Base-by-base conservation (phyloP, 2,329 filamentous ascomycete species). In the Botrytis fragariae region DNA sequence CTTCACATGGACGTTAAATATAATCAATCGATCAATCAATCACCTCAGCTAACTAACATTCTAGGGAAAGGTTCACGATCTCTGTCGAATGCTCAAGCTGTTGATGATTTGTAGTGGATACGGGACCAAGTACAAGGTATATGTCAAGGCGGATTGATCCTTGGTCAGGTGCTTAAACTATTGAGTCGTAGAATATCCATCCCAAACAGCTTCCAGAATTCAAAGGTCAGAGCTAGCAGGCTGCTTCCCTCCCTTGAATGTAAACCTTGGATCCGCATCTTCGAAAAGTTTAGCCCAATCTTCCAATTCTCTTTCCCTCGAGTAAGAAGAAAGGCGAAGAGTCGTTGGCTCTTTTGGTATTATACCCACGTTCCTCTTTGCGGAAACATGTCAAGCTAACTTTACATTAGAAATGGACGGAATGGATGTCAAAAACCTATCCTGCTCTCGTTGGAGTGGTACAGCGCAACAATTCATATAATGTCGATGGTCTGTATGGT, bases 231-330 rank as follows among this genome's bases (percentile, higher is more conserved):
- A 18, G 1, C 59, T 45, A 18, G 4, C 45, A 10, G 60, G 37
- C 37, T 63, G 2, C 25, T 59, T 63, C 4, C 57, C 67, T 6
- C 67, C 65, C 20, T 18, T 25, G 22, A 72, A 75, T 39, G 20
- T 61, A 63, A 77, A 76, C n/a, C 76, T 76, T 18, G 62, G 45
- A 74, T 79, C 80, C 1, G 78, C 78, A 35, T 73, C 72, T 59
- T 61, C 74, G 37, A 83, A 77, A n/a, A 83, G 51, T 1, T 74
- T 74, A n/a, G 73, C 77, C 79, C 79, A 82, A 37, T 82, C 81
- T 0, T 77, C 77, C 64, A 80, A 51, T n/a, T 80, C 79, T 29
- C 82, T 74, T 69, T 82, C 81, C 42, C 76, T 75, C 12, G 77
- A 51, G 45, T 22, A 39, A 39, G 54, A 57, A 57, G n/a, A 57